Conservation (phyloP, 2,329 filamentous ascomycete species). For the Alternaria gaisen region DNA sequence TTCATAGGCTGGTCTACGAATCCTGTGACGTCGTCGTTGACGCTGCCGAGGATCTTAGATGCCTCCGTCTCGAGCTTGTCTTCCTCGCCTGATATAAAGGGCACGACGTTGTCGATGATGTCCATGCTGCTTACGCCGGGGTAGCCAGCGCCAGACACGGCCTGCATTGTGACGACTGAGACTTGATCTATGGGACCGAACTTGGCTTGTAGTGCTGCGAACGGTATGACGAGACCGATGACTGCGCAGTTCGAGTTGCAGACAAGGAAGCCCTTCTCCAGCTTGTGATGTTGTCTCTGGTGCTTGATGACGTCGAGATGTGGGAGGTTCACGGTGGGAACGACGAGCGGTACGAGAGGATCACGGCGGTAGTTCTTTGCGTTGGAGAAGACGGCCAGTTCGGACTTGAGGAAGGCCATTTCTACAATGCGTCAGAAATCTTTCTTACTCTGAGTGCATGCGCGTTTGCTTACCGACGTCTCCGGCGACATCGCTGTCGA, state of each 20-base stretch:
- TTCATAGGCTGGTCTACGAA: conserved; percentile 81
- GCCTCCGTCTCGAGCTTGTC: conserved; percentile 96
- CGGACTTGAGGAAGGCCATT: conserved; percentile 86
- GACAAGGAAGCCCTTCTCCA: conserved; percentile 88
- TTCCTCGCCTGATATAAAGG: conserved; percentile 91
- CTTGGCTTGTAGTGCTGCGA: conserved; percentile 84
- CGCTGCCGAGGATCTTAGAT: conserved; percentile 85
- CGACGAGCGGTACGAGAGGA: conserved; percentile 88
- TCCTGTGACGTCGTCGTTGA: conserved; percentile 75
- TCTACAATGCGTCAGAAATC: conserved; percentile 57
- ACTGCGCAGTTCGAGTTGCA: conserved; percentile 99
- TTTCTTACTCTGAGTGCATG: background rate
- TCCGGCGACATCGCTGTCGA: conserved; percentile 91
- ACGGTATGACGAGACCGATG: conserved; percentile 93
- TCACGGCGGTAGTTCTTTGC: conserved; percentile 96
- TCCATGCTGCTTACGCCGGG: conserved; percentile 92
- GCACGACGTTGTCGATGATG: conserved; percentile 94
- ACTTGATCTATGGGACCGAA: conserved; percentile 82
- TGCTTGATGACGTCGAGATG: conserved; percentile 91
- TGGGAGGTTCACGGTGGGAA: conserved; percentile 90
- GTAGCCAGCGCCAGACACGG: conserved; percentile 91
- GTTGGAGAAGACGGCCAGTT: conserved; percentile 95
- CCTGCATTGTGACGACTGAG: conserved; percentile 93
- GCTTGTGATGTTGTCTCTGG: conserved; percentile 75
- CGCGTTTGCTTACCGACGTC: conserved; percentile 75